A percentile compares a stretch with the other conserved stretches of the same genome.
Conservation (phyloP, 768 basidiomycete genomes). For the Boletus rex-veris region DNA sequence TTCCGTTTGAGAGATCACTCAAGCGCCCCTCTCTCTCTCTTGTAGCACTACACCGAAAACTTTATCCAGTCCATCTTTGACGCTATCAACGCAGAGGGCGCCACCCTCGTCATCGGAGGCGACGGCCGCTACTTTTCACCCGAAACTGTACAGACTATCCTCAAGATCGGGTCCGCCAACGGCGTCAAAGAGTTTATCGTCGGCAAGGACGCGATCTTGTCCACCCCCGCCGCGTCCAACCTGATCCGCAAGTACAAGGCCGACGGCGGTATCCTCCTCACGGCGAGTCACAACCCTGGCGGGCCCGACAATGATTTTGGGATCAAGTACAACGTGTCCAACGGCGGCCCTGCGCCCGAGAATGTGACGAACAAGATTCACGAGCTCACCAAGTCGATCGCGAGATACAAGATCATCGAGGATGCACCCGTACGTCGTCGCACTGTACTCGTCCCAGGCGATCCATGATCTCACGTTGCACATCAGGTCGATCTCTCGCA, state of each 20-base stretch:
- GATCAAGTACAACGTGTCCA: constrained; percentile 98
- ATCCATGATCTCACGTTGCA: not conserved
- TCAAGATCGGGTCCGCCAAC: constrained; percentile 92
- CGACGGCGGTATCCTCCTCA: constrained; percentile 93
- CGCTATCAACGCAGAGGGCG: constrained; percentile 76
- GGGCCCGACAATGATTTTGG: constrained; percentile 99
- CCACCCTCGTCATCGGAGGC: constrained; percentile 92
- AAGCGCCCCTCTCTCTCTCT: constrained; percentile 8
- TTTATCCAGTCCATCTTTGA: constrained; percentile 93
- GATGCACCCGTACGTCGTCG: constrained; percentile 60
- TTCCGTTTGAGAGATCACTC: constrained; percentile 12
- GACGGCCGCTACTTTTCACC: constrained; percentile 93
- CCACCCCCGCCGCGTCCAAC: constrained; percentile 96
- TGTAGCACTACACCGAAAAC: constrained; percentile 97
- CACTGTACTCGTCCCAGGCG: not conserved
- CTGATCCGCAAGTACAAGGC: constrained; percentile 96
- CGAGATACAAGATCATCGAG: constrained; percentile 81
- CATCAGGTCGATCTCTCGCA: constrained; percentile 77
- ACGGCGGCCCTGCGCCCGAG: constrained; percentile 97
- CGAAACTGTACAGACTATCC: constrained; percentile 85
- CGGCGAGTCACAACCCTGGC: constrained; percentile 97
- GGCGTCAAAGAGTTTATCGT: constrained; percentile 90
- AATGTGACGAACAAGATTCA: constrained; percentile 94
- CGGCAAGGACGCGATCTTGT: constrained; percentile 87
- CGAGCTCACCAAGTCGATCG: constrained; percentile 85